A percentile compares a stretch with the other conserved stretches of the same genome.
phyloP scores from a whole-genome alignment of 331 rosid species.

The Malus hybrid region DNA sequence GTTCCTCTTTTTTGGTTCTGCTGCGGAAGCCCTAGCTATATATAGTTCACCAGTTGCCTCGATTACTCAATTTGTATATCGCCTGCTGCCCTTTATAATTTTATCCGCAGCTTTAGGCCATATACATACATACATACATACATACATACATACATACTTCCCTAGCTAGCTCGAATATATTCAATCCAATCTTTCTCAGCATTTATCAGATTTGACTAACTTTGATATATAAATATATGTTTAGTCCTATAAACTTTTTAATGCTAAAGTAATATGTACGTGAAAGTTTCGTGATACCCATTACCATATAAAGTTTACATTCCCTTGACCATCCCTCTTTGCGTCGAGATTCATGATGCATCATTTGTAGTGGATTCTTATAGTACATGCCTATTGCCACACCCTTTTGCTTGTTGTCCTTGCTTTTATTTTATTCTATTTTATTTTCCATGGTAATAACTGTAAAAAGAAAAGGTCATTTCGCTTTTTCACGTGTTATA shows the following conservation, averaged over 20 bases:
- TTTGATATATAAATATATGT: background rate
- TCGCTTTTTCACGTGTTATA: conserved; percentile 52
- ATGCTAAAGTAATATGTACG: conserved; percentile 10
- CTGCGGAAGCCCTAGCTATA: background rate
- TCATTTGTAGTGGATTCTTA: conserved; percentile 61
- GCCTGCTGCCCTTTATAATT: background rate
- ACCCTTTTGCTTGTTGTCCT: conserved; percentile 40
- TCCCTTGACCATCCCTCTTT: conserved; percentile 40
- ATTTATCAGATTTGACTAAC: conserved; percentile 44
- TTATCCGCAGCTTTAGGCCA: background rate
- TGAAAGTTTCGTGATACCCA: conserved; percentile 31
- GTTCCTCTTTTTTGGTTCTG: background rate
- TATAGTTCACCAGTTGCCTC: background rate
- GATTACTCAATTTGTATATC: background rate
- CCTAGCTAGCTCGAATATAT: background rate
- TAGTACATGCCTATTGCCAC: conserved; percentile 44
- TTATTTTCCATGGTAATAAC: conserved; percentile 5
- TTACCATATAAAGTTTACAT: conserved; percentile 27
- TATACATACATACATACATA: too few relatives aligned
- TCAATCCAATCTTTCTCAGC: background rate
- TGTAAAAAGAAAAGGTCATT: conserved; percentile 28
- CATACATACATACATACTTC: too few relatives aligned
- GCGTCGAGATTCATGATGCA: conserved; percentile 51
- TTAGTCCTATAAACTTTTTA: conserved; percentile 30
- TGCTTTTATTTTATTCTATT: background rate